These are phyloP conservation scores for Monascus purpureus DNA, from an alignment of 495 filamentous ascomycete species.

Conservation along the genomic window DNA sequence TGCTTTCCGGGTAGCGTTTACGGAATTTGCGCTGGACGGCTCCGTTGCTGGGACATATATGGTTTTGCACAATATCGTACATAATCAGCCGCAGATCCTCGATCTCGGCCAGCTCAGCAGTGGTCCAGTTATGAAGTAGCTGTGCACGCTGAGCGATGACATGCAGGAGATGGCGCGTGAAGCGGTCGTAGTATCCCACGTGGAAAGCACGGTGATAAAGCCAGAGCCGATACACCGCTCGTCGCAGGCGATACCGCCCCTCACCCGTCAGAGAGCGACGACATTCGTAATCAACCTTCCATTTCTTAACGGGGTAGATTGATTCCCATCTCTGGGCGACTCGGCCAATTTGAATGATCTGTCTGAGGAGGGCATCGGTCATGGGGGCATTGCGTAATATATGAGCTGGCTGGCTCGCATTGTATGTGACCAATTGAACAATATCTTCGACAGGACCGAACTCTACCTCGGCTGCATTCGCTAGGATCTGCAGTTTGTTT, in stretches of 20 bases:
- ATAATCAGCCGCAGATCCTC: conserved; percentile 38
- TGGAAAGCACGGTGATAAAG: conserved; percentile 46
- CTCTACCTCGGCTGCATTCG: conserved; percentile 36
- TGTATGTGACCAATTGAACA: conserved; percentile 45
- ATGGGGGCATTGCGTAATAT: conserved; percentile 29
- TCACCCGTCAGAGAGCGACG: conserved; percentile 44
- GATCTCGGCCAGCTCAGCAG: conserved; percentile 40
- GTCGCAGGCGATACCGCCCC: conserved; percentile 48
- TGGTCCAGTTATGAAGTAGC: conserved; percentile 44
- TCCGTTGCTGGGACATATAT: conserved; percentile 48
- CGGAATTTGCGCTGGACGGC: conserved; percentile 43
- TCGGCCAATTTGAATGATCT: conserved; percentile 42
- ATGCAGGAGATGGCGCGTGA: conserved; percentile 26
- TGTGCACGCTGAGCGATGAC: conserved; percentile 34
- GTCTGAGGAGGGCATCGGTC: conserved; percentile 40
- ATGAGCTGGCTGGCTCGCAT: conserved; percentile 41
- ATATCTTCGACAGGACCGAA: conserved; percentile 48
- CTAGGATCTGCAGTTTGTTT: conserved; percentile 40
- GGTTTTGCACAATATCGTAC: conserved; percentile 35
- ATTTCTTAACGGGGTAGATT: conserved; percentile 57
- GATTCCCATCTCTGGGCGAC: conserved; percentile 49
- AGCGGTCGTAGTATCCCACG: conserved; percentile 29
- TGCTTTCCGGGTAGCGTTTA: conserved; percentile 37
- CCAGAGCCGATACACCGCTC: conserved; percentile 59
- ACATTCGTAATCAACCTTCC: conserved; percentile 41